These are phyloP conservation scores for Solanum bulbocastanum DNA, from an alignment of 257 asterid genomes.

Conservation along the genomic window DNA sequence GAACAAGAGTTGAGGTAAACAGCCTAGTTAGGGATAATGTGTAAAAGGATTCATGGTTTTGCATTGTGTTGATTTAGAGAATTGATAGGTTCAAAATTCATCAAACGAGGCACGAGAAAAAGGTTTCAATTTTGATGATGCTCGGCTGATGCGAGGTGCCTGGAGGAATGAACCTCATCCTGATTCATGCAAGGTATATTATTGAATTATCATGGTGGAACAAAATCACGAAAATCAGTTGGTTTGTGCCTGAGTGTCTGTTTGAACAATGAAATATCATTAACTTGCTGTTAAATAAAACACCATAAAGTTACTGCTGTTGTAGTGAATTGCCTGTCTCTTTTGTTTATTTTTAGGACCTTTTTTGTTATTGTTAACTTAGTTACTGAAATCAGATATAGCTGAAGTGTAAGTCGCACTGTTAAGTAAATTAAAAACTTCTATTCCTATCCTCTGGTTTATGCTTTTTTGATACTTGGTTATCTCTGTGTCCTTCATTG, in stretches of 20 bases:
- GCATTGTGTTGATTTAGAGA: constrained; percentile 5
- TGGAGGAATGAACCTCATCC: constrained; percentile 97
- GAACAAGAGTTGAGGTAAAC: constrained; percentile 63
- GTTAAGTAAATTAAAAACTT: not conserved
- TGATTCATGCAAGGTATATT: constrained; percentile 79
- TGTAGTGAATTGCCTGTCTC: not conserved
- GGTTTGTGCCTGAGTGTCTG: not conserved
- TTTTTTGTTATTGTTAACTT: not conserved
- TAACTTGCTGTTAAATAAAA: not conserved
- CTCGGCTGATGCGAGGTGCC: constrained; percentile 89
- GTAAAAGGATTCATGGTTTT: not conserved
- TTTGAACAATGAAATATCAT: not conserved
- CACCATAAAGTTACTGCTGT: not conserved
- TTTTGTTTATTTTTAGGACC: not conserved
- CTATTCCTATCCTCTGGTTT: not conserved
- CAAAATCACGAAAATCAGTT: not conserved
- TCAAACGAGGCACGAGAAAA: constrained; percentile 57
- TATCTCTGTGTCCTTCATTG: not conserved
- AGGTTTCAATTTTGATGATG: constrained; percentile 94
- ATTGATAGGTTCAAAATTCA: constrained; percentile 51
- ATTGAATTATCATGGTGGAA: constrained; percentile 1
- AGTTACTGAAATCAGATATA: not conserved
- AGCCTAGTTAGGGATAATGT: not conserved
- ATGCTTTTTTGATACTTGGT: not conserved
- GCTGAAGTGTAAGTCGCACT: not conserved